Percentiles rank a stretch among this genome's conserved stretches.
phyloP scores from a whole-genome alignment of 495 filamentous ascomycete genomes.

The Aspergillus nanangensis region DNA sequence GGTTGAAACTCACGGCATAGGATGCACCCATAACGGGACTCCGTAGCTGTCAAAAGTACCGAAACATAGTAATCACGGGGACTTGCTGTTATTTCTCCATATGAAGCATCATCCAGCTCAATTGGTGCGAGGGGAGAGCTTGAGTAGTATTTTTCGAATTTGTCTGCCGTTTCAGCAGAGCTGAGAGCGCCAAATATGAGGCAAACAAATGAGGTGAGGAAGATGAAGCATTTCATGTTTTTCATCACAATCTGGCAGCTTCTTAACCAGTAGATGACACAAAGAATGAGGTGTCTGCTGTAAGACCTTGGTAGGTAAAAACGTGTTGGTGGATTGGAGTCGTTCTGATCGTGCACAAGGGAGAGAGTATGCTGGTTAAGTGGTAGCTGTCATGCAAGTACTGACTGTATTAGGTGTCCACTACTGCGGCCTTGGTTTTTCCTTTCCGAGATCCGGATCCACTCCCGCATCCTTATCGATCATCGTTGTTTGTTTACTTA shows the following conservation, averaged over 20 bases:
- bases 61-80: constrained; percentile 82
- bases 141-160: constrained; percentile 63
- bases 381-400: background rate
- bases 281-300: no score
- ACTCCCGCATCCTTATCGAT: background rate
- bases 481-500: background rate
- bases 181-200: constrained; percentile 39
- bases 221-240: constrained; percentile 53
- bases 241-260: no score
- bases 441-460: background rate
- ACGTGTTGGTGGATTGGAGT: no score
- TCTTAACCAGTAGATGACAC: no score
- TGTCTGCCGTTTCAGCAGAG: constrained; percentile 25
- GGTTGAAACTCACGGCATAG: constrained; percentile 89
- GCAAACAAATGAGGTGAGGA: constrained; percentile 46
- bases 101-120: constrained; percentile 70
- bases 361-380: no score
- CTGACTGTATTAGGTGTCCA: constrained; percentile 27
- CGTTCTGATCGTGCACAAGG: no score
- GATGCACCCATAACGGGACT: constrained; percentile 77
- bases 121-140: constrained; percentile 64
- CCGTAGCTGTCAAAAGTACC: constrained; percentile 83
- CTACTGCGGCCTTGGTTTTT: constrained; percentile 12
- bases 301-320: no score
- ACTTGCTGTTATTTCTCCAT: constrained; percentile 65